These are phyloP conservation scores for Dalbergia cultrata DNA, from an alignment of 306 rosid genomes.

Conservation along the genomic window DNA sequence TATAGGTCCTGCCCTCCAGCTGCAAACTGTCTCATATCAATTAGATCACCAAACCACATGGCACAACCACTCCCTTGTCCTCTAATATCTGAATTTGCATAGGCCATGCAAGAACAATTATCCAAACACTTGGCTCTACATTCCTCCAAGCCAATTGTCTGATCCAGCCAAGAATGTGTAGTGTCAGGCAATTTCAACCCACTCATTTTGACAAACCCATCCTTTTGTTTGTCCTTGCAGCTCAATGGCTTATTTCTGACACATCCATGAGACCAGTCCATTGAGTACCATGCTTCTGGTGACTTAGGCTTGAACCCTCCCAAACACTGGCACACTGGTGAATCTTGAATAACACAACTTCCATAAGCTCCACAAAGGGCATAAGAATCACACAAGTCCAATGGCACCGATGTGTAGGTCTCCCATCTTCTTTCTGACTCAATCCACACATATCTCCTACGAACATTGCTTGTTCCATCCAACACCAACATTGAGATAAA, in stretches of 20 bases:
- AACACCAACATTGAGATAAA: constrained; percentile 43
- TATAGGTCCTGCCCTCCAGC: constrained; percentile 72
- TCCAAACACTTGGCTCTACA: constrained; percentile 49
- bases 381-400: constrained; percentile 61
- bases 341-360: constrained; percentile 49
- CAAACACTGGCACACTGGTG: constrained; percentile 58
- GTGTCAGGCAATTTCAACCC: constrained; percentile 73
- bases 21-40: constrained; percentile 57
- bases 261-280: constrained; percentile 62
- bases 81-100: constrained; percentile 63
- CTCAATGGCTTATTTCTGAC: constrained; percentile 39
- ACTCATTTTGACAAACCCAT: constrained; percentile 51
- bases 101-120: constrained; percentile 72
- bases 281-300: constrained; percentile 44
- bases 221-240: constrained; percentile 45
- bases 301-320: constrained; percentile 55
- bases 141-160: constrained; percentile 47
- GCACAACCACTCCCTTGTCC: constrained; percentile 76
- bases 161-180: constrained; percentile 59
- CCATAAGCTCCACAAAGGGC: constrained; percentile 64
- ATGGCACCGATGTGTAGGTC: constrained; percentile 50
- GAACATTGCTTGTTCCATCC: constrained; percentile 46
- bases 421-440: constrained; percentile 50
- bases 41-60: constrained; percentile 73
- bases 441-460: constrained; percentile 49